Conservation (phyloP, 176 grass and related monocot species). For the Lolium multiflorum region DNA sequence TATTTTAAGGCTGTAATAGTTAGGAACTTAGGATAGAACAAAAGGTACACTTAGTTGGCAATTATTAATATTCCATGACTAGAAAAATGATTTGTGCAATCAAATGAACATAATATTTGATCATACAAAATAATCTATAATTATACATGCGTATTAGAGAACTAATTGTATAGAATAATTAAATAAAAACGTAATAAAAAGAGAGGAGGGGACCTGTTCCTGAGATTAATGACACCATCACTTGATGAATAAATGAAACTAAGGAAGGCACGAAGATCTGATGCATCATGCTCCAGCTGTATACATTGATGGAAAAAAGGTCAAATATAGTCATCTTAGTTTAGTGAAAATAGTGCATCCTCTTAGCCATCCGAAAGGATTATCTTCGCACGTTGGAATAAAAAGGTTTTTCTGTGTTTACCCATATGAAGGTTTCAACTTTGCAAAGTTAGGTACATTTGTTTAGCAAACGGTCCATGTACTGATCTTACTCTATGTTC, state of each 20-base stretch:
- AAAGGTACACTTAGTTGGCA: neutral
- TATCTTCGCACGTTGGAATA: neutral
- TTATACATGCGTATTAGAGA: neutral
- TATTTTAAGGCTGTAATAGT: no score
- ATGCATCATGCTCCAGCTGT: slow-evolving; percentile 23
- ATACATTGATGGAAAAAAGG: neutral
- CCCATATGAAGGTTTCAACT: neutral
- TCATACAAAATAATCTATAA: neutral
- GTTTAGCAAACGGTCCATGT: neutral
- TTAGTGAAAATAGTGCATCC: neutral
- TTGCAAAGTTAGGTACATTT: neutral
- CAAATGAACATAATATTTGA: neutral
- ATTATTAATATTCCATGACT: neutral
- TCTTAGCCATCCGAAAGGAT: neutral
- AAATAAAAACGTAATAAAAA: neutral
- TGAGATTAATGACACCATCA: slow-evolving; percentile 25
- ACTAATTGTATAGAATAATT: neutral
- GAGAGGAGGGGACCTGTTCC: neutral
- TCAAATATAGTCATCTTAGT: slow-evolving; percentile 2
- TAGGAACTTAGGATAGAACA: no score
- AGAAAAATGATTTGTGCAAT: neutral
- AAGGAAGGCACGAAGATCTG: neutral
- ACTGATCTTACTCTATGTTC: neutral
- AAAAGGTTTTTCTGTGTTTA: neutral
- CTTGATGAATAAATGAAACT: slow-evolving; percentile 5